Base-by-base conservation (phyloP, 1,284 basidiomycete genomes). In the Ceratobasidium sp. region DNA sequence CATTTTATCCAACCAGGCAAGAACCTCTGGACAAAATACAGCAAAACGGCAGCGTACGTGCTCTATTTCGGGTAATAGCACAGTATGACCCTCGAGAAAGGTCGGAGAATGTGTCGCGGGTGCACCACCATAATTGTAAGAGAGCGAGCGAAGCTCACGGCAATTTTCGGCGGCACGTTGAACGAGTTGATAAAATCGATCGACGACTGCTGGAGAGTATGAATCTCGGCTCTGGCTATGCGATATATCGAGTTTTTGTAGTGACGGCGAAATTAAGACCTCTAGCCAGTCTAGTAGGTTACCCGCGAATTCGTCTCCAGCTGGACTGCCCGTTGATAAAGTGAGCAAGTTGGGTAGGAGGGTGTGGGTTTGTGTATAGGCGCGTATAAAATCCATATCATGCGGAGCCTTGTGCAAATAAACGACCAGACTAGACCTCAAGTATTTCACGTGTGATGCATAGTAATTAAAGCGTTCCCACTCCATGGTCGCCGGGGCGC, bases 381-480 rank as follows among this genome's bases (percentile, higher is more conserved):
- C 12, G 2, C 28, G 53, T 36, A 57, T 34, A 18, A 28, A 5
- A 18, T 28, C 9, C 53, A 57, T 34, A 57, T 36, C 53, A 3
- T 36, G 28, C 3, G 53, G 53, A n/a, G 14, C 23, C 34, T 57
- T 57, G 34, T 57, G 30, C 26, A 36, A n/a, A n/a, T 57, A 57
- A 3, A 57, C 28, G 10, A 36, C 34, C 6, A 32, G 53, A 21
- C 26, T 57, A 14, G 53, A 57, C 5, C 16, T 36, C 21, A 65
- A 18, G 32, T 53, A 48, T 48, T 41, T 50, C 18, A 65, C 48
- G 48, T 36, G 28, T 16, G 62, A 32, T 8, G 62, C 62, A 26
- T 65, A 65, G 18, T 52, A 30, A 32, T n/a, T 39, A 32, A 65
- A 41, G 14, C 62, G 62, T 18, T 65, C 62, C 14, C 48, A 53